Percentiles rank a stretch among this genome's conserved stretches.
Evolutionary conservation across 495 filamentous ascomycete genomes (phyloP).

Genomic region (Aspergillus hancockii): DNA sequence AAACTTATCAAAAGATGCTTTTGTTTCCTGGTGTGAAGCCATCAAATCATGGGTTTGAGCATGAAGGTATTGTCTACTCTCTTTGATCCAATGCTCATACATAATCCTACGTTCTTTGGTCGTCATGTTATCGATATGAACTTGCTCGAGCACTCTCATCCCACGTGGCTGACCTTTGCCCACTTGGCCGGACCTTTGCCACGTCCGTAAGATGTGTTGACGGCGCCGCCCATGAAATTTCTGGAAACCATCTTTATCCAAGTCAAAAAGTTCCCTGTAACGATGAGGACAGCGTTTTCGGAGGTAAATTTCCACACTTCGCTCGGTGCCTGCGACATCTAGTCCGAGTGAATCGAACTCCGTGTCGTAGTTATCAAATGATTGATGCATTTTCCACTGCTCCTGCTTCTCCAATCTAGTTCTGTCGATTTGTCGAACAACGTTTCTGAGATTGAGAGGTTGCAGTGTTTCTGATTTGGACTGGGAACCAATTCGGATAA

Average conservation of each 20-base stretch:
- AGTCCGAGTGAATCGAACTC: conserved; percentile 13
- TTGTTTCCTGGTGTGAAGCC: conserved; percentile 34
- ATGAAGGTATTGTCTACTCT: conserved; percentile 36
- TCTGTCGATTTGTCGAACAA: conserved; percentile 29
- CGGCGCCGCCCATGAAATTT: conserved; percentile 29
- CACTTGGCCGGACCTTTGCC: conserved; percentile 20
- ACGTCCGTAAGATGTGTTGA: conserved; percentile 26
- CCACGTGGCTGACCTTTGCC: conserved; percentile 12
- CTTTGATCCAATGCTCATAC: conserved; percentile 47
- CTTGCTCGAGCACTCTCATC: conserved; percentile 14
- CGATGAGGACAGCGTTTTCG: conserved; percentile 14
- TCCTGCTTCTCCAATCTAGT: conserved; percentile 43
- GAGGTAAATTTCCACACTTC: conserved; percentile 20
- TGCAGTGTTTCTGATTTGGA: conserved; percentile 58
- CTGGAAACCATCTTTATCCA: conserved; percentile 31
- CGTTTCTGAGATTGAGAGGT: conserved; percentile 42
- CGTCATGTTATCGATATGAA: conserved; percentile 27
- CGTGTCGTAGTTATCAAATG: conserved; percentile 17
- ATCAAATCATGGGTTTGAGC: conserved; percentile 26
- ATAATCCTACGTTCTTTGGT: conserved; percentile 25
- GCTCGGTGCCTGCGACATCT: not conserved
- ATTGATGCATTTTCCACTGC: conserved; percentile 14
- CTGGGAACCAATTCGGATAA: conserved; percentile 70
- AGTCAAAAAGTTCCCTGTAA: conserved; percentile 29
- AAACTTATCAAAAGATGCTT: conserved; percentile 31